A percentile compares a stretch with the other conserved stretches of the same genome.
Conservation (phyloP, 1,284 basidiomycete genomes). For the Wallemia ichthyophaga region DNA sequence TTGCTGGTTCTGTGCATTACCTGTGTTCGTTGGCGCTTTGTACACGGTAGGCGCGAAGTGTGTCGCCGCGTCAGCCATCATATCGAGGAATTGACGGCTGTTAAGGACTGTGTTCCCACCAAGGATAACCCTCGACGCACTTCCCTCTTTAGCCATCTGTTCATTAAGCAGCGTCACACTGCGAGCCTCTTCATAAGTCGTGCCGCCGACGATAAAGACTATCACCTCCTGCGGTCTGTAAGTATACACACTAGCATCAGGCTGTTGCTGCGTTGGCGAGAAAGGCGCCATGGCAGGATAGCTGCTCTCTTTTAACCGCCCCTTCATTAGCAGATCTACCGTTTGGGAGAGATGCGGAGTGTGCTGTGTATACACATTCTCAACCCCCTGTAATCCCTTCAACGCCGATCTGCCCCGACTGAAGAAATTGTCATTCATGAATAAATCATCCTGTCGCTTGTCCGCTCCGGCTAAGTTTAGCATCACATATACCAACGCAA, state of each 20-base stretch:
- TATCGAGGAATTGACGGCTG: conserved; percentile 8
- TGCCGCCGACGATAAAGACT: conserved; percentile 74
- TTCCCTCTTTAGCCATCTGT: conserved; percentile 22
- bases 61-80: conserved; percentile 9
- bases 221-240: conserved; percentile 70
- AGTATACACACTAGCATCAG: neutral
- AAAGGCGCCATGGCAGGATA: neutral
- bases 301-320: conserved; percentile 36
- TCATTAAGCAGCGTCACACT: conserved; percentile 58
- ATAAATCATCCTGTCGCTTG: conserved; percentile 87
- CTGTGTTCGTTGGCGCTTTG: neutral
- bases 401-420: conserved; percentile 79
- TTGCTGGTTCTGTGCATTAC: neutral
- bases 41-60: conserved; percentile 7
- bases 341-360: conserved; percentile 78
- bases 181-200: conserved; percentile 75
- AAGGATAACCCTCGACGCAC: conserved; percentile 42
- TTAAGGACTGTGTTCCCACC: conserved; percentile 83
- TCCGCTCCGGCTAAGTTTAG: conserved; percentile 83
- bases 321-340: conserved; percentile 62
- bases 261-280: neutral
- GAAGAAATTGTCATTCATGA: conserved; percentile 81
- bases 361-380: conserved; percentile 98
- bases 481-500: conserved; percentile 72
- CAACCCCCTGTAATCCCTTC: conserved; percentile 83